Percentiles rank a stretch among this genome's conserved stretches.
Evolutionary conservation across 495 filamentous ascomycete genomes (phyloP).

Genomic region (Penicillium ochrochloron): DNA sequence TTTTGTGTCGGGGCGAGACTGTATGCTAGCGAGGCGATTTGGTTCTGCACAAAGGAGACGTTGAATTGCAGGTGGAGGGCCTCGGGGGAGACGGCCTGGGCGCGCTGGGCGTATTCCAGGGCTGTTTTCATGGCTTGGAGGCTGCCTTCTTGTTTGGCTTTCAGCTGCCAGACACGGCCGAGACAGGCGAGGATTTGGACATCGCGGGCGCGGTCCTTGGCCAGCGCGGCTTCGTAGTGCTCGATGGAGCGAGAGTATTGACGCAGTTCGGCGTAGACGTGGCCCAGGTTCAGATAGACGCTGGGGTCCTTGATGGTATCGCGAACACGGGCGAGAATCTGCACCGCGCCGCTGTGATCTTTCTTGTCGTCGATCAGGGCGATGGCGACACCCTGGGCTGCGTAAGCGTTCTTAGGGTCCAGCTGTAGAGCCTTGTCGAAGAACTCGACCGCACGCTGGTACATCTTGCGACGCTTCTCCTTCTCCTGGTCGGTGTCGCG

Average conservation of each 20-base stretch:
- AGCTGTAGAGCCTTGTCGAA: conserved; percentile 96
- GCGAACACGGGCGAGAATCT: conserved; percentile 83
- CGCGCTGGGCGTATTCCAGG: conserved; percentile 86
- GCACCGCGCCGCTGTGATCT: conserved; percentile 76
- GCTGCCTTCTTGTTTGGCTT: conserved; percentile 79
- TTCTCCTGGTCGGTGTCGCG: conserved; percentile 86
- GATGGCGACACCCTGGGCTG: conserved; percentile 94
- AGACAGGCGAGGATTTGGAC: conserved; percentile 85
- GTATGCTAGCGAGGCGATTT: conserved; percentile 83
- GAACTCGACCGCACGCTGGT: conserved; percentile 92
- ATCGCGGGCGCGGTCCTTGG: conserved; percentile 79
- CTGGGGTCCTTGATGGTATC: conserved; percentile 86
- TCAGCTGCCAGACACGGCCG: conserved; percentile 89
- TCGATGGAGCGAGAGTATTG: conserved; percentile 92
- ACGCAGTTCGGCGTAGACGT: conserved; percentile 84
- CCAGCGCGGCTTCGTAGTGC: conserved; percentile 85
- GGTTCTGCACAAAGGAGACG: conserved; percentile 94
- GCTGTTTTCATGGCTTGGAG: conserved; percentile 81
- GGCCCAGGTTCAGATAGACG: conserved; percentile 89
- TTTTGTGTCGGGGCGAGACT: conserved; percentile 73
- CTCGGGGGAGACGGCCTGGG: conserved; percentile 75
- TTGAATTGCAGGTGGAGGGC: conserved; percentile 95
- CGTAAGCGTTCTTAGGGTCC: conserved; percentile 91
- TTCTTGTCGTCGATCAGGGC: conserved; percentile 92
- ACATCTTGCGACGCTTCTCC: conserved; percentile 83